Evolutionary conservation across 164 flowering plant genomes (phyloP).

Genomic region (Paratinospora sagittata): DNA sequence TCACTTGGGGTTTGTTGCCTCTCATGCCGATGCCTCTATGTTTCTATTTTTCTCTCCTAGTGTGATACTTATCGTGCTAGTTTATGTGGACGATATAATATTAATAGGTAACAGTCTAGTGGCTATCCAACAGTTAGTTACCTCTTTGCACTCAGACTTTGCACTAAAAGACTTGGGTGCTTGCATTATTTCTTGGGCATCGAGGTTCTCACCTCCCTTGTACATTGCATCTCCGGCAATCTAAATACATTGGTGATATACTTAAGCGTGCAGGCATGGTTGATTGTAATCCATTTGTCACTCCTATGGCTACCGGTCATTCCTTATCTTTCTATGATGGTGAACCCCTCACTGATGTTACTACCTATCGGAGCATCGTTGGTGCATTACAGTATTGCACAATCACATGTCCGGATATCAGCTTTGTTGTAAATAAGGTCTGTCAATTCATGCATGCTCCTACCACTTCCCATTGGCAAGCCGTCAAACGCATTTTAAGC

Average conservation of each 20-base stretch:
- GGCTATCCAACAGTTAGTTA: too few species aligned
- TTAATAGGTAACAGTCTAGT: too few species aligned
- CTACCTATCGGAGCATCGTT: neutral
- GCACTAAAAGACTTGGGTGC: neutral
- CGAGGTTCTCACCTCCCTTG: neutral
- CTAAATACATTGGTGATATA: neutral
- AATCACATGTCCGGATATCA: neutral
- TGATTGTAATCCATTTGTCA: neutral
- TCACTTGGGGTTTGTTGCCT: neutral
- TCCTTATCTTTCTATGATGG: too few species aligned
- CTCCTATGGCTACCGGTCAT: neutral
- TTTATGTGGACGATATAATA: neutral
- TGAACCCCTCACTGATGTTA: neutral
- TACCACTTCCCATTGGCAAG: neutral
- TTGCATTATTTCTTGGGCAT: neutral
- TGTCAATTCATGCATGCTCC: conserved; percentile 1
- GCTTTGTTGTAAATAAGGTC: neutral
- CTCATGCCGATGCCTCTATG: neutral
- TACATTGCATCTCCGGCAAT: neutral
- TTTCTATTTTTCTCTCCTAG: neutral
- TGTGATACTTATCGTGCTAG: too few species aligned
- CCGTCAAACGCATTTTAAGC: neutral
- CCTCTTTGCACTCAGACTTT: neutral
- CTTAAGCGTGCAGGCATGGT: neutral
- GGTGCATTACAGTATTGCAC: neutral